A percentile compares a stretch with the other conserved stretches of the same genome.
Evolutionary conservation across 1,139 yeast species (phyloP).

Genomic region (Zygosaccharomyces sapae): DNA sequence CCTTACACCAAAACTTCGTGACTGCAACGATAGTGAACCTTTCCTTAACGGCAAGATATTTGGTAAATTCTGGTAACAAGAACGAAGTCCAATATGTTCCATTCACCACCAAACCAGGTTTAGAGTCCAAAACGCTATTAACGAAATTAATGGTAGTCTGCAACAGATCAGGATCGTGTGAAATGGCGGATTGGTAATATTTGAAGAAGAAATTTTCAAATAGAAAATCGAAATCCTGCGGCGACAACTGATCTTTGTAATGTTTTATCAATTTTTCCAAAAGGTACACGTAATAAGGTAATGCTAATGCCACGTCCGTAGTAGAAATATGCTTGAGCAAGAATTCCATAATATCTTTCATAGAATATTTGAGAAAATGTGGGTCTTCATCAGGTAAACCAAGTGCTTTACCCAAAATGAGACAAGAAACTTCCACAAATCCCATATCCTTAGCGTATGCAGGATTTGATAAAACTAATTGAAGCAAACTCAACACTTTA

Average conservation of each 20-base stretch:
- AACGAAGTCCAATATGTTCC: conserved; percentile 37
- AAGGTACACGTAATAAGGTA: conserved; percentile 32
- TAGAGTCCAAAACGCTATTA: conserved; percentile 47
- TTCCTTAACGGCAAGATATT: conserved; percentile 53
- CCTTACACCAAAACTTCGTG: conserved; percentile 60
- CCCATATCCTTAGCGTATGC: conserved; percentile 25
- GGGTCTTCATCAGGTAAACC: conserved; percentile 31
- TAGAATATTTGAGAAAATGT: conserved; percentile 29
- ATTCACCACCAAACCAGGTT: conserved; percentile 48
- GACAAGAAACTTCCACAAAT: conserved; percentile 32
- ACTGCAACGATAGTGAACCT: conserved; percentile 60
- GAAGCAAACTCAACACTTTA: conserved; percentile 37
- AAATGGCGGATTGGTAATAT: conserved; percentile 20
- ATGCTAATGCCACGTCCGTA: conserved; percentile 24
- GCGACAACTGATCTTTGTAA: conserved; percentile 21
- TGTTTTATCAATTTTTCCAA: conserved; percentile 28
- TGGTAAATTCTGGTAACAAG: conserved; percentile 41
- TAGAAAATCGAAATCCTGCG: conserved; percentile 31
- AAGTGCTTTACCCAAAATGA: conserved; percentile 32
- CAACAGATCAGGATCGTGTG: conserved; percentile 40
- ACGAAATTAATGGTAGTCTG: conserved; percentile 53
- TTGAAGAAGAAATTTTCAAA: conserved; percentile 28
- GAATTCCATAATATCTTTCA: conserved; percentile 31
- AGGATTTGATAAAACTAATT: conserved; percentile 21
- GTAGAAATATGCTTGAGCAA: conserved; percentile 21